Percentiles rank a stretch among this genome's conserved stretches.
Evolutionary conservation across 2,329 filamentous ascomycete genomes (phyloP).

Genomic region (Cordyceps cicadae): DNA sequence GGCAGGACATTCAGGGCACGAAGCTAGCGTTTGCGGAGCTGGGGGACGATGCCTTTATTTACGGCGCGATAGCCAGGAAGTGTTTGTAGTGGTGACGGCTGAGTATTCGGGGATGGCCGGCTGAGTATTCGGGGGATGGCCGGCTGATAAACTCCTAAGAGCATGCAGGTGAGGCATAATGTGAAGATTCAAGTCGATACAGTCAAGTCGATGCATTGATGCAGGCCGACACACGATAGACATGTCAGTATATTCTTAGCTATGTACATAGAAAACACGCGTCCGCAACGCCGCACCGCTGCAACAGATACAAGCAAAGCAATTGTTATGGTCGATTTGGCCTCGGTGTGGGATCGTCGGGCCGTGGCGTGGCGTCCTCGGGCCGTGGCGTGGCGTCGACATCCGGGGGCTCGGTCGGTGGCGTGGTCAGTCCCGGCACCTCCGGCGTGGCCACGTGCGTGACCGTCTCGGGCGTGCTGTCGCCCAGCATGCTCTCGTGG

Average conservation of each 20-base stretch:
- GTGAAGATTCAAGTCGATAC: too few relatives aligned
- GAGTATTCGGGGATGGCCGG: too few relatives aligned
- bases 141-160: too few relatives aligned
- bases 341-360: slow-evolving; percentile 30
- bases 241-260: too few relatives aligned
- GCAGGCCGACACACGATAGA: too few relatives aligned
- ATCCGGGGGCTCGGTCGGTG: slow-evolving; percentile 14
- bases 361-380: slow-evolving; percentile 36
- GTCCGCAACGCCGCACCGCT: too few relatives aligned
- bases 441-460: slow-evolving; percentile 44
- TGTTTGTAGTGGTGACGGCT: too few relatives aligned
- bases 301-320: too few relatives aligned
- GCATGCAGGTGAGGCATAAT: too few relatives aligned
- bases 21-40: not conserved
- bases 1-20: not conserved
- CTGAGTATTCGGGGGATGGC: too few relatives aligned
- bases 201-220: too few relatives aligned
- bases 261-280: too few relatives aligned
- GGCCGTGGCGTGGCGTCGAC: slow-evolving; percentile 39
- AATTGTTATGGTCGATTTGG: slow-evolving; percentile 19
- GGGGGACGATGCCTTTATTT: not conserved
- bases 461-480: slow-evolving; percentile 42
- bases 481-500: slow-evolving; percentile 65
- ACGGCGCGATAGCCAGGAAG: not conserved
- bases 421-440: slow-evolving; percentile 20